These are phyloP conservation scores for Helenozyma baotianmanensis DNA, from an alignment of 805 yeast species.

Conservation along the genomic window DNA sequence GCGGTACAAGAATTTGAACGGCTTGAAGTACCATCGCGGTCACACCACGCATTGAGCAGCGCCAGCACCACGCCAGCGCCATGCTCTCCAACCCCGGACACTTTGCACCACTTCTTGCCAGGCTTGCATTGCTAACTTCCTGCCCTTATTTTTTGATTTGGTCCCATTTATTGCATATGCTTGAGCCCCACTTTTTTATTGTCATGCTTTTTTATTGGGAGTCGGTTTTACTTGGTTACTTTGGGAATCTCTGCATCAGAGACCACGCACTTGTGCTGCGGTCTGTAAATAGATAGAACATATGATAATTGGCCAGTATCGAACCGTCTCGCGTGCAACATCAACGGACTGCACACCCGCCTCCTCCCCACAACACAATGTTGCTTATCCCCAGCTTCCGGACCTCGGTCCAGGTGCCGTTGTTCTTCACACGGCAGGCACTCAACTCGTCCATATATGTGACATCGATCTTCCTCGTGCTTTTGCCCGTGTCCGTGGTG, in stretches of 20 bases:
- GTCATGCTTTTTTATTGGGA: slow-evolving; percentile 4
- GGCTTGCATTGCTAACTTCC: slow-evolving; percentile 1
- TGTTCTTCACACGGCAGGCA: slow-evolving; percentile 14
- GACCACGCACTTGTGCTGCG: no score
- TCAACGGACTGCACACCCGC: no score
- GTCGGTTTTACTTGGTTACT: slow-evolving; percentile 3
- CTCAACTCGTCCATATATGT: slow-evolving; percentile 10
- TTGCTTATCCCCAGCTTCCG: no score
- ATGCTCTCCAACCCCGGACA: no score
- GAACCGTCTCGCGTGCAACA: no score
- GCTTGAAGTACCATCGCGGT: slow-evolving; percentile 94
- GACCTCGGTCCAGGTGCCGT: slow-evolving; percentile 1
- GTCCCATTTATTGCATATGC: not conserved
- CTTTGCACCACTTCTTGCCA: no score
- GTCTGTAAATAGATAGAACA: no score
- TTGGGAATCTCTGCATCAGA: slow-evolving; percentile 4
- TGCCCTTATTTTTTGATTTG: not conserved
- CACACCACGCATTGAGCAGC: slow-evolving; percentile 81
- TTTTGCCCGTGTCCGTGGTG: slow-evolving; percentile 32
- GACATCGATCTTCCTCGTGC: slow-evolving; percentile 21
- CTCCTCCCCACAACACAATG: no score
- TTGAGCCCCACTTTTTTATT: no score
- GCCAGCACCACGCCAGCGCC: no score
- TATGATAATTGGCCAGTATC: no score
- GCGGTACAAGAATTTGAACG: slow-evolving; percentile 92